Evolutionary conservation across 768 basidiomycete species (phyloP).

Genomic region (Psilocybe tampanensis): DNA sequence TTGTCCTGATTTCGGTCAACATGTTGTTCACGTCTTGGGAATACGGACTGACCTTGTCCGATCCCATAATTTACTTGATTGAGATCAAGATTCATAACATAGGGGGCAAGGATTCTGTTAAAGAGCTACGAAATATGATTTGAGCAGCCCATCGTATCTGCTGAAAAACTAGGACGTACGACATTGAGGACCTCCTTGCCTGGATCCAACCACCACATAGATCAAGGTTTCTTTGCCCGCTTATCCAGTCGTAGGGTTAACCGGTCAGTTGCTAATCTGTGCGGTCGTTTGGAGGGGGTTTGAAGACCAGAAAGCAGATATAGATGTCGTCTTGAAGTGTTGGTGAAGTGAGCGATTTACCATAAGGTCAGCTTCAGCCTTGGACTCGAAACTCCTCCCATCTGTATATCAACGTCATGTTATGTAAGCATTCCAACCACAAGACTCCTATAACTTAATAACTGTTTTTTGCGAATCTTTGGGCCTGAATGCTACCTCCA

Average conservation of each 20-base stretch:
- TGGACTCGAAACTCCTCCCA: not conserved
- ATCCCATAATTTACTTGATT: conserved; percentile 95
- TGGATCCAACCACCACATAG: conserved; percentile 88
- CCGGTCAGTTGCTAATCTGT: not conserved
- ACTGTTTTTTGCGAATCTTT: too few relatives aligned
- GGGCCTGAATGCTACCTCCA: too few relatives aligned
- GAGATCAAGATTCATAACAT: conserved; percentile 95
- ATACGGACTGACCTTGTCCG: conserved; percentile 60
- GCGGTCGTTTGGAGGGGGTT: not conserved
- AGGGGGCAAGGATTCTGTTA: conserved; percentile 90
- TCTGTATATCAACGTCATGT: conserved; percentile 23
- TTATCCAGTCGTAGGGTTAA: not conserved
- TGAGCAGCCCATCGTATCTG: too few relatives aligned
- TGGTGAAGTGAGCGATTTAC: too few relatives aligned
- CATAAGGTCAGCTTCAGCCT: too few relatives aligned
- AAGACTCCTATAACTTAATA: too few relatives aligned
- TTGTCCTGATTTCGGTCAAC: conserved; percentile 52
- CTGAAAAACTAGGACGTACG: too few relatives aligned
- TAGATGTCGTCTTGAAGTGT: too few relatives aligned
- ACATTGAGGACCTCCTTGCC: conserved; percentile 84
- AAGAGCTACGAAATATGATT: conserved; percentile 55
- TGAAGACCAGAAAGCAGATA: not conserved
- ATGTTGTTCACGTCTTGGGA: not conserved
- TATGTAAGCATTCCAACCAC: conserved; percentile 19
- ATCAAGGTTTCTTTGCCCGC: not conserved